Conservation (phyloP, 495 filamentous ascomycete genomes). For the Hypoxylon crocopeplum region DNA sequence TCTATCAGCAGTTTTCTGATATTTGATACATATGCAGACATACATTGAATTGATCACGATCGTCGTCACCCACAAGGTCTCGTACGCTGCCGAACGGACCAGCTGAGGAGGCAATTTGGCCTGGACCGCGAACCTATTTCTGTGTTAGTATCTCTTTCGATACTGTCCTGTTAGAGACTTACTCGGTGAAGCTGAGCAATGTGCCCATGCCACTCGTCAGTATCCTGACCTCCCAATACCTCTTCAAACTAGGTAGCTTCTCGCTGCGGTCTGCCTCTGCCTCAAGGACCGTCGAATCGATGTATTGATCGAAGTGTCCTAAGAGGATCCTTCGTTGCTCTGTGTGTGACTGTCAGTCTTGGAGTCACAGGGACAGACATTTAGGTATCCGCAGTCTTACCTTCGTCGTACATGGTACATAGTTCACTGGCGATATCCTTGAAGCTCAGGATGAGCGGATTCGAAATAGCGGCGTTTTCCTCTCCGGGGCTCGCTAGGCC, state of each 20-base stretch:
- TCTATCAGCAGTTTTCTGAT: neutral
- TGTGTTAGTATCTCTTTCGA: neutral
- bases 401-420: conserved; percentile 20
- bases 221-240: conserved; percentile 38
- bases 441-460: conserved; percentile 28
- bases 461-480: neutral
- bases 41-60: conserved; percentile 40
- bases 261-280: conserved; percentile 32
- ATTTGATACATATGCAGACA: neutral
- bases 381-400: conserved; percentile 1
- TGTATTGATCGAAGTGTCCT: conserved; percentile 26
- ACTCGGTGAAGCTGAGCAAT: conserved; percentile 35
- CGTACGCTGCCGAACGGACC: conserved; percentile 23
- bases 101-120: conserved; percentile 27
- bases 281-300: conserved; percentile 35
- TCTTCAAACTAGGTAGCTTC: conserved; percentile 31
- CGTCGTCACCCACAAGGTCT: conserved; percentile 29
- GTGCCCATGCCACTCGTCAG: conserved; percentile 40
- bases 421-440: conserved; percentile 19
- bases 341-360: too few relatives aligned
- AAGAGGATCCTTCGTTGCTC: conserved; percentile 29
- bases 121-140: conserved; percentile 19
- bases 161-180: neutral
- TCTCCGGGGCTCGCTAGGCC: conserved; percentile 1
- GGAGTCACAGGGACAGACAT: too few relatives aligned